phyloP scores from a whole-genome alignment of 805 yeast genomes.

The Helenozyma baotianmanensis region DNA sequence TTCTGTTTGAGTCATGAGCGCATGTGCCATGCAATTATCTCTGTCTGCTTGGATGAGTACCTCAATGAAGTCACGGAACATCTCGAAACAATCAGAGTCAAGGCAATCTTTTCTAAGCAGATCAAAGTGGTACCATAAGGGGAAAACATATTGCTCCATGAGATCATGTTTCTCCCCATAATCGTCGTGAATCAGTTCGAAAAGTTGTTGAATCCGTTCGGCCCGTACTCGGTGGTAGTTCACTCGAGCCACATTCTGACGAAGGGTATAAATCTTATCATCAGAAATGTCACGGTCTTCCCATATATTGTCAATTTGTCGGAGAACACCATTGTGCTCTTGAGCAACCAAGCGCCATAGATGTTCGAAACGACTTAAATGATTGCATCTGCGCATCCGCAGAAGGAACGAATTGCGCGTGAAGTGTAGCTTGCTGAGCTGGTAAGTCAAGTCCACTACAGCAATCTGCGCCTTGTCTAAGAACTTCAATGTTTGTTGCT shows the following conservation, averaged over 20 bases:
- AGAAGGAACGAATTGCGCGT: neutral
- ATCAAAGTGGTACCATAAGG: constrained; percentile 7
- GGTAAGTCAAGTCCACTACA: constrained; percentile 1
- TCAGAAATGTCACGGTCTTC: constrained; percentile 2
- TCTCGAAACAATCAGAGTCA: too few species aligned
- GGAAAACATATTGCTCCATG: constrained; percentile 6
- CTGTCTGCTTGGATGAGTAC: too few species aligned
- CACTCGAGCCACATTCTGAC: constrained; percentile 1
- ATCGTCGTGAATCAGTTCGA: neutral
- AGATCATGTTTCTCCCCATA: constrained; percentile 1
- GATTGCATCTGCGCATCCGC: neutral
- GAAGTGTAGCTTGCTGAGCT: neutral
- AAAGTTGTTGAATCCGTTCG: neutral
- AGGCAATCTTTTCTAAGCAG: neutral
- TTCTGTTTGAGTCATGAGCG: too few species aligned
- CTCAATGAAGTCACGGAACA: too few species aligned
- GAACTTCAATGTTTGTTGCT: constrained; percentile 3
- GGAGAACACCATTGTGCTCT: neutral
- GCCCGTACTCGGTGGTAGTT: constrained; percentile 1
- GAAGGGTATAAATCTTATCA: constrained; percentile 1
- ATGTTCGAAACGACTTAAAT: neutral
- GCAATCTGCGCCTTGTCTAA: constrained; percentile 3
- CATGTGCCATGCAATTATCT: too few species aligned
- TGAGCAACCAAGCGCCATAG: neutral
- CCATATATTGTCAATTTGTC: constrained; percentile 1